phyloP scores from a whole-genome alignment of 495 filamentous ascomycete genomes.

The Penicillium crystallinum region DNA sequence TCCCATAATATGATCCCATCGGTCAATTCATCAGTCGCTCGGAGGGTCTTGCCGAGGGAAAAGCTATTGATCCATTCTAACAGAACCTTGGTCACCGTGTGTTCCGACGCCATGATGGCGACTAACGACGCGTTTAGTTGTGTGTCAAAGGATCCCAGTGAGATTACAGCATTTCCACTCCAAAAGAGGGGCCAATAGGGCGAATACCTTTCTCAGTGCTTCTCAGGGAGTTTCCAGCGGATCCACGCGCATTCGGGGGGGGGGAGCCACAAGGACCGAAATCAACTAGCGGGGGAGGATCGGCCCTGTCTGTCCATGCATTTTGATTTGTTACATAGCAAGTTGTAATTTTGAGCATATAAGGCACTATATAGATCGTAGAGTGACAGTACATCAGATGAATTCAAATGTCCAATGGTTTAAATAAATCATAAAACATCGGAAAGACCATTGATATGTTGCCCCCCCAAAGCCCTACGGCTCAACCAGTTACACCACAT shows the following conservation, averaged over 20 bases:
- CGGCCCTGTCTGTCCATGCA: not conserved
- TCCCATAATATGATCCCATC: slow-evolving; percentile 72
- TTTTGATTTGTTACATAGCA: not conserved
- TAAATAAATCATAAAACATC: not conserved
- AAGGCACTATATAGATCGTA: not conserved
- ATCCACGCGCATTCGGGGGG: slow-evolving; percentile 13
- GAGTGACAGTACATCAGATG: not conserved
- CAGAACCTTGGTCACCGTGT: slow-evolving; percentile 45
- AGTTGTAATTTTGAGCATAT: not conserved
- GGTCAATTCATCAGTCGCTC: slow-evolving; percentile 57
- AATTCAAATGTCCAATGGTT: too few relatives aligned
- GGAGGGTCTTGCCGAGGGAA: slow-evolving; percentile 41
- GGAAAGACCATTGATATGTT: not conserved
- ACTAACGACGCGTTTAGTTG: slow-evolving; percentile 5
- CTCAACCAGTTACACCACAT: not conserved
- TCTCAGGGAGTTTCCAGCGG: slow-evolving; percentile 8
- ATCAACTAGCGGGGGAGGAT: slow-evolving; percentile 11
- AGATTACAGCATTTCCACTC: slow-evolving; percentile 15
- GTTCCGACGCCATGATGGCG: slow-evolving; percentile 41
- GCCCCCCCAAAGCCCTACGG: not conserved
- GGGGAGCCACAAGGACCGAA: slow-evolving; percentile 1
- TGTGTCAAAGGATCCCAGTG: slow-evolving; percentile 10
- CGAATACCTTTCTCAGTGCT: not conserved
- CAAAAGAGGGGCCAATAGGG: not conserved
- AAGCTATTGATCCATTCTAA: slow-evolving; percentile 58